Evolutionary conservation across 2,329 filamentous ascomycete species (phyloP).

Genomic region (Botrytis sinoallii): DNA sequence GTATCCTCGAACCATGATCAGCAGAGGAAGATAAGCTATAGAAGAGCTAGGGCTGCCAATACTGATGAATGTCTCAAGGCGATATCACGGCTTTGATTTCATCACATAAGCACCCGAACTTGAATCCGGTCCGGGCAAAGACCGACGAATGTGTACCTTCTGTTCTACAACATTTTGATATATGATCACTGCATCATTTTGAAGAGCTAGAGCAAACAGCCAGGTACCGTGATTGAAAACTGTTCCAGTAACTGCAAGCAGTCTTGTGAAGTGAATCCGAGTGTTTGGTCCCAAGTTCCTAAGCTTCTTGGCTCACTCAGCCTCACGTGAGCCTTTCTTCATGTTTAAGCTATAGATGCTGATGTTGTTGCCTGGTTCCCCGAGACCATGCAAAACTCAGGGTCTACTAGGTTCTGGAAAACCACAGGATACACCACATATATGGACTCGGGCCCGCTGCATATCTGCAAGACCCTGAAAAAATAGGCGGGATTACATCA

Average conservation of each 20-base stretch:
- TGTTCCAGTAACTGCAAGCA: background rate
- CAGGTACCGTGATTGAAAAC: background rate
- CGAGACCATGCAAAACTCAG: constrained; percentile 10
- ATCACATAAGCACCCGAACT: background rate
- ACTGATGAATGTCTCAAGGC: background rate
- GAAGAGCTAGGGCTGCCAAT: background rate
- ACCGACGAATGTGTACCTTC: too few species aligned
- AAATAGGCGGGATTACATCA: constrained; percentile 2
- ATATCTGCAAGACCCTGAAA: constrained; percentile 6
- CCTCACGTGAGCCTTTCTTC: background rate
- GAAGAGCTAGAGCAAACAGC: background rate
- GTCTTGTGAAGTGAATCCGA: background rate
- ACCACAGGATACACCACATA: background rate
- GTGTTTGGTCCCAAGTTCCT: background rate
- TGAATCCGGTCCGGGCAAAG: background rate
- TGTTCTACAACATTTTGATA: background rate
- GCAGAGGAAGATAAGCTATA: background rate
- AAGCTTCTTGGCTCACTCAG: background rate
- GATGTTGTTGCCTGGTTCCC: background rate
- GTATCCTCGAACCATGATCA: background rate
- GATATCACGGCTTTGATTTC: background rate
- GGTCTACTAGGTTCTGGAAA: background rate
- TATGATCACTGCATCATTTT: background rate
- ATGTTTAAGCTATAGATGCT: background rate
- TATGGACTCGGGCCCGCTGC: constrained; percentile 14